These are phyloP conservation scores for Tulasnella sp. DNA, from an alignment of 768 basidiomycete genomes.

Conservation along the genomic window DNA sequence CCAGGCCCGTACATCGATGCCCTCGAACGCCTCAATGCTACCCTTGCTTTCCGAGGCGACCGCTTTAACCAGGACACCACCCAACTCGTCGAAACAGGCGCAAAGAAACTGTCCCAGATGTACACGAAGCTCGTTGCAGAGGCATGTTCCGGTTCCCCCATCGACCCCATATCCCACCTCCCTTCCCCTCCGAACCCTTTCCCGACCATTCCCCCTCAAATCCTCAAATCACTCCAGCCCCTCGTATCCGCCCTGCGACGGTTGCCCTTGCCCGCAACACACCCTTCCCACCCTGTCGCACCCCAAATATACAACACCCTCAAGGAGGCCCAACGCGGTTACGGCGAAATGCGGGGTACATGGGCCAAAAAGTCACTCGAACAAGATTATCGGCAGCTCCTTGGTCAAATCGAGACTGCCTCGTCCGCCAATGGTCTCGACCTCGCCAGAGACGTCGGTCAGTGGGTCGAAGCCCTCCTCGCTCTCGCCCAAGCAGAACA, in stretches of 20 bases:
- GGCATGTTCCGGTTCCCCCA: constrained; percentile 48
- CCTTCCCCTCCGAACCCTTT: constrained; percentile 28
- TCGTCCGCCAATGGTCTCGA: constrained; percentile 37
- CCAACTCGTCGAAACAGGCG: constrained; percentile 69
- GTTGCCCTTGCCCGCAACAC: constrained; percentile 62
- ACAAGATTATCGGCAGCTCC: constrained; percentile 49
- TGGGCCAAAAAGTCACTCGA: constrained; percentile 71
- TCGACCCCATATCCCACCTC: constrained; percentile 28
- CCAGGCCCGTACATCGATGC: constrained; percentile 55
- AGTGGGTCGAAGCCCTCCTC: constrained; percentile 55
- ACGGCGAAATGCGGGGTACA: constrained; percentile 73
- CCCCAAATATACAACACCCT: constrained; percentile 49
- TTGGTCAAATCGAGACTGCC: constrained; percentile 57
- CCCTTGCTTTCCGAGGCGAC: constrained; percentile 58
- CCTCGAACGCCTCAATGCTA: constrained; percentile 63
- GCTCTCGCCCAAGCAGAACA: constrained; percentile 63
- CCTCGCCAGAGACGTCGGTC: constrained; percentile 58
- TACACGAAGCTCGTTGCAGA: constrained; percentile 85
- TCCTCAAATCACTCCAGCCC: constrained; percentile 43
- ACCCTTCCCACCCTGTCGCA: constrained; percentile 72
- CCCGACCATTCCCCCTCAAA: constrained; percentile 42
- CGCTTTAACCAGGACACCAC: constrained; percentile 26
- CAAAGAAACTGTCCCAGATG: constrained; percentile 66
- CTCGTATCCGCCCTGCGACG: constrained; percentile 50
- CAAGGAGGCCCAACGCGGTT: constrained; percentile 67